Evolutionary conservation across 2,329 filamentous ascomycete species (phyloP), one percentile per base, ranked within the genome.

Genomic region (Diaporthe caulivora): DNA sequence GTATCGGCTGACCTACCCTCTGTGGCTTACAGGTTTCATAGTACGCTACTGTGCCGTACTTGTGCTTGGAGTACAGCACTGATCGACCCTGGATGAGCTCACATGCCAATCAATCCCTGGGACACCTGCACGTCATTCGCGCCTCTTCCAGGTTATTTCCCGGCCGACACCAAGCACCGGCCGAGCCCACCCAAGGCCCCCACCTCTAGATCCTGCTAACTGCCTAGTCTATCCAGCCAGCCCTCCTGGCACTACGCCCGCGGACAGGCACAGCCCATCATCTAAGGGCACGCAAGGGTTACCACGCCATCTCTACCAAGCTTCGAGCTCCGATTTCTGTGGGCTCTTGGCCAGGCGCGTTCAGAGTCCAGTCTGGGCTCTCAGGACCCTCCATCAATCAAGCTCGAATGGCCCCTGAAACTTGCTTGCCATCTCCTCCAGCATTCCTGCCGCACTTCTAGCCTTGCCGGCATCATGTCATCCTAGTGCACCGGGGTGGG

Each of bases 141-240:
- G 72, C 72, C 68, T 55, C 72, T 73, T 71, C 57, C 68, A 70
- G 72, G 72, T 73, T 71, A 64, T 65, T 53, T 51, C 40, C 26
- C 49, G 54, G 44, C 42, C 53, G 31, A 69, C 21, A 37, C 60
- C 60, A 64, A 64, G 8, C 40, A 44, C 44, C 60, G 44, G 60
- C 60, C 60, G 60, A 65, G 60, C 60, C 60, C 60, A 65, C 62
- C 62, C 44, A 34, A 26, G 57, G 15, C 7, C 44, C 62, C 62
- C 60, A 65, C 58, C 47, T 24, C 60, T 34, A 65, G 60, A 65
- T n/a, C n/a, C n/a, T n/a, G n/a, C 18, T n/a, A 24, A 24, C 34
- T 40, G 55, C 24, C 34, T 26, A 9, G 18, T 26, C 34, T 42
- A n/a, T 18, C 3, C 42, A 6, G 34, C 26, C 2, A 42, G 55